Conservation (phyloP, 345 rosid genomes). For the Corchorus capsularis region DNA sequence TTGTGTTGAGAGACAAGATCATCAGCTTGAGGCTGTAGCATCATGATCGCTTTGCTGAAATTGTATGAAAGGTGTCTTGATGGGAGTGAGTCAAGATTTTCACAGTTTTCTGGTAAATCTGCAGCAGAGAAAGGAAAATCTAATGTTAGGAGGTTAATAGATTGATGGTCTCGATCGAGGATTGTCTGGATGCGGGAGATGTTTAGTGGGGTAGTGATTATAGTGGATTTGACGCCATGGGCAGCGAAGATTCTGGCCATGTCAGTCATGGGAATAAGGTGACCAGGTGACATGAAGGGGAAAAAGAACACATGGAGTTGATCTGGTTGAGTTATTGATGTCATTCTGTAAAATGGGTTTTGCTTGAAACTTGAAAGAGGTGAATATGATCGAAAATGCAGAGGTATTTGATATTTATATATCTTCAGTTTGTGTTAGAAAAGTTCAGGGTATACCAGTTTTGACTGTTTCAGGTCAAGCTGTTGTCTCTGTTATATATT, state of each 20-base stretch:
- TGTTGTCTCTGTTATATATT: too few species aligned
- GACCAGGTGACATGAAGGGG: slow-evolving; percentile 31
- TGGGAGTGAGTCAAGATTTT: neutral
- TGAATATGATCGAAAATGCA: too few species aligned
- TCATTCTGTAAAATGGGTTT: neutral
- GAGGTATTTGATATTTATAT: too few species aligned
- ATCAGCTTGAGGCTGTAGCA: neutral
- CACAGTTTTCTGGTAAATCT: neutral
- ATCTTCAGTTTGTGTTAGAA: too few species aligned
- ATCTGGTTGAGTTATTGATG: neutral
- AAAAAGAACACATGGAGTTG: slow-evolving; percentile 35
- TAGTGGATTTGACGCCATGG: slow-evolving; percentile 32
- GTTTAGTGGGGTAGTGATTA: slow-evolving; percentile 34
- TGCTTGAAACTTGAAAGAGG: too few species aligned
- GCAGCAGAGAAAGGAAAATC: slow-evolving; percentile 24
- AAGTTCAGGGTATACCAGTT: too few species aligned
- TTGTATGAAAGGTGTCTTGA: slow-evolving; percentile 4
- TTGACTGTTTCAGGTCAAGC: too few species aligned
- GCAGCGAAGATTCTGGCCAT: slow-evolving; percentile 38
- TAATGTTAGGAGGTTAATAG: slow-evolving; percentile 21
- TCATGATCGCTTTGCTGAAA: slow-evolving; percentile 22
- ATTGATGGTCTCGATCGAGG: slow-evolving; percentile 20
- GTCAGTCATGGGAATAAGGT: slow-evolving; percentile 36
- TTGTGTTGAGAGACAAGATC: neutral
- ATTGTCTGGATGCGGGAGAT: slow-evolving; percentile 9